Conservation (phyloP, 306 rosid genomes). For the Coriaria nepalensis region DNA sequence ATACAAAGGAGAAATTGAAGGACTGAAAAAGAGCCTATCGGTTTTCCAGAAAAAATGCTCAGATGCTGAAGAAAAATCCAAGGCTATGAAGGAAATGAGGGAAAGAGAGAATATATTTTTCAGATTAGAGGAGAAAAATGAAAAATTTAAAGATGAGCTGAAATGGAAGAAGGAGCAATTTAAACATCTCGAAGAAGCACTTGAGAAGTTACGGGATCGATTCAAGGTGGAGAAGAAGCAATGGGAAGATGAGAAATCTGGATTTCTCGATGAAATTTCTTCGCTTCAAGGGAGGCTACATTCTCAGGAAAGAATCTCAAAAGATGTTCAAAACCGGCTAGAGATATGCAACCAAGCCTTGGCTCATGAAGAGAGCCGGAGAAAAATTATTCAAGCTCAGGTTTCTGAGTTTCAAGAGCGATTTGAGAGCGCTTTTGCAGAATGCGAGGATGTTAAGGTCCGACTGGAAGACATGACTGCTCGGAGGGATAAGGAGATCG, state of each 20-base stretch:
- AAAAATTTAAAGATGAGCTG: conserved; percentile 48
- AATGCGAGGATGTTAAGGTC: conserved; percentile 27
- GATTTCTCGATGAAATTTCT: conserved; percentile 50
- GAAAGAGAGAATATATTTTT: conserved; percentile 34
- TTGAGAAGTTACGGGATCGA: conserved; percentile 30
- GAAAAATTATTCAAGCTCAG: conserved; percentile 50
- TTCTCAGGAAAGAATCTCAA: conserved; percentile 43
- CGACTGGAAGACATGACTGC: conserved; percentile 31
- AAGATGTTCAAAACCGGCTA: conserved; percentile 41
- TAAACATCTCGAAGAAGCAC: conserved; percentile 59
- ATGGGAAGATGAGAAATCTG: conserved; percentile 44
- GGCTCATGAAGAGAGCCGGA: conserved; percentile 58
- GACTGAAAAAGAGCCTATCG: conserved; percentile 34
- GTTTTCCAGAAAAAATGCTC: conserved; percentile 34
- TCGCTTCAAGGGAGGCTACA: conserved; percentile 45
- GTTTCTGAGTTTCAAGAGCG: conserved; percentile 35
- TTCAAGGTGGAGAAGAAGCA: conserved; percentile 45
- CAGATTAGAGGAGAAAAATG: conserved; percentile 36
- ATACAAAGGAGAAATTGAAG: conserved; percentile 39
- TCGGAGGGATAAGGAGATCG: conserved; percentile 42
- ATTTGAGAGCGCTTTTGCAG: conserved; percentile 25
- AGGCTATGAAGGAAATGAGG: conserved; percentile 30
- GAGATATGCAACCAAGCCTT: conserved; percentile 51
- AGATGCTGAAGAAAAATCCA: conserved; percentile 22
- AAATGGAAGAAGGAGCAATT: conserved; percentile 86